These are phyloP conservation scores for Macrotyloma uniflorum DNA, from an alignment of 306 rosid genomes.

Conservation along the genomic window DNA sequence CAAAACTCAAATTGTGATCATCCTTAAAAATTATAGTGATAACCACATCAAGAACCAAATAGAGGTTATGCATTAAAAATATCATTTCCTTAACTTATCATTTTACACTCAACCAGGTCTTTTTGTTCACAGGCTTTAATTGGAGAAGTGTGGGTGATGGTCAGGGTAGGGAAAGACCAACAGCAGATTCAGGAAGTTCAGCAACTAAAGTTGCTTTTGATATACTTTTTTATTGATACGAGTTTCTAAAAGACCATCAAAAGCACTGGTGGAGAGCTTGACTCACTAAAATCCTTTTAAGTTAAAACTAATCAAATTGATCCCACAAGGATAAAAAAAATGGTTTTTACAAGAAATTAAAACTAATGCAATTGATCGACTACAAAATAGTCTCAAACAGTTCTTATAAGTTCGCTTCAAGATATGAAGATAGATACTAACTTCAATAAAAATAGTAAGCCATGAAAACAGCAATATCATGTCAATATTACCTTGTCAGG, in stretches of 20 bases:
- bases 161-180: not conserved
- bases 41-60: not conserved
- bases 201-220: not conserved
- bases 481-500: slow-evolving; percentile 62
- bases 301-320: not conserved
- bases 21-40: not conserved
- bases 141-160: slow-evolving; percentile 13
- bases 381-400: not conserved
- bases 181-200: too few species aligned
- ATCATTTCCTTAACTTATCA: slow-evolving; percentile 3
- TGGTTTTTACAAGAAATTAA: not conserved
- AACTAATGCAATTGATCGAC: slow-evolving; percentile 25
- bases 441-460: not conserved
- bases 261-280: not conserved
- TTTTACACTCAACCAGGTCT: not conserved
- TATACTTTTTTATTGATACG: not conserved
- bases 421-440: slow-evolving; percentile 9
- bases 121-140: not conserved
- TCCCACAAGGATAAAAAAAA: slow-evolving; percentile 6
- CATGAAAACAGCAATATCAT: not conserved
- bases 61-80: slow-evolving; percentile 1
- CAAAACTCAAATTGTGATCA: not conserved
- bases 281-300: not conserved
- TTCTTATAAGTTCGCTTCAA: not conserved
- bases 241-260: slow-evolving; percentile 11